Percentiles rank a stretch among this genome's conserved stretches.
Conservation (phyloP, 371 early-diverging fungal species). For the Lichtheimia ornata region DNA sequence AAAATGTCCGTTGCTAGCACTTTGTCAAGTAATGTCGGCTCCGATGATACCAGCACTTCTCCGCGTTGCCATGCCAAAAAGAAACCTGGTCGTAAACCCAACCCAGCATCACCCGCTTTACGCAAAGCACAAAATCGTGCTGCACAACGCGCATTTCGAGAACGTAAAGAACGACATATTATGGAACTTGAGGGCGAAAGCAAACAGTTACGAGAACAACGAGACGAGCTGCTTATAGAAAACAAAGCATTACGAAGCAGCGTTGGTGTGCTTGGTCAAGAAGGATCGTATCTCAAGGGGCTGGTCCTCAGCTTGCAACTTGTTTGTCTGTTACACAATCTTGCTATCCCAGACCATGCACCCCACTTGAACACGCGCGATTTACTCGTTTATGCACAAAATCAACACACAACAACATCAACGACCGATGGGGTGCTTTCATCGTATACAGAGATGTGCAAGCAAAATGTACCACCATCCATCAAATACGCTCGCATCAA, state of each 20-base stretch:
- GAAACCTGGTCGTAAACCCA: conserved; percentile 80
- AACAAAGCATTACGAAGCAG: conserved; percentile 35
- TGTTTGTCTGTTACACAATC: conserved; percentile 20
- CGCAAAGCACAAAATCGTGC: conserved; percentile 77
- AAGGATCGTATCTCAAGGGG: conserved; percentile 51
- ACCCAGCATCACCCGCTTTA: conserved; percentile 58
- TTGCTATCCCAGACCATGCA: conserved; percentile 19
- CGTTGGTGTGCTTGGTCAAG: conserved; percentile 45
- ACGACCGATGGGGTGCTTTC: too few relatives aligned
- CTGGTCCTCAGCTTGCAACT: conserved; percentile 42
- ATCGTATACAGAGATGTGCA: too few relatives aligned
- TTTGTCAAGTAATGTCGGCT: too few relatives aligned
- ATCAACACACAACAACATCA: too few relatives aligned
- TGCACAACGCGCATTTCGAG: conserved; percentile 75
- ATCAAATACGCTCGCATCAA: too few relatives aligned
- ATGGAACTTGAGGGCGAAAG: conserved; percentile 59
- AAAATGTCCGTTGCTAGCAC: too few relatives aligned
- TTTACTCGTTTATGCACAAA: too few relatives aligned
- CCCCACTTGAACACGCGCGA: too few relatives aligned
- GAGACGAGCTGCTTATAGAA: conserved; percentile 40
- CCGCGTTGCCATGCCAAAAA: conserved; percentile 20
- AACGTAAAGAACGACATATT: conserved; percentile 69
- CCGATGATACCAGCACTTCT: too few relatives aligned
- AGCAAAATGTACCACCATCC: too few relatives aligned
- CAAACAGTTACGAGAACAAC: conserved; percentile 51